These are phyloP conservation scores for Centella asiatica DNA, from an alignment of 129 eudicot species.

Conservation along the genomic window DNA sequence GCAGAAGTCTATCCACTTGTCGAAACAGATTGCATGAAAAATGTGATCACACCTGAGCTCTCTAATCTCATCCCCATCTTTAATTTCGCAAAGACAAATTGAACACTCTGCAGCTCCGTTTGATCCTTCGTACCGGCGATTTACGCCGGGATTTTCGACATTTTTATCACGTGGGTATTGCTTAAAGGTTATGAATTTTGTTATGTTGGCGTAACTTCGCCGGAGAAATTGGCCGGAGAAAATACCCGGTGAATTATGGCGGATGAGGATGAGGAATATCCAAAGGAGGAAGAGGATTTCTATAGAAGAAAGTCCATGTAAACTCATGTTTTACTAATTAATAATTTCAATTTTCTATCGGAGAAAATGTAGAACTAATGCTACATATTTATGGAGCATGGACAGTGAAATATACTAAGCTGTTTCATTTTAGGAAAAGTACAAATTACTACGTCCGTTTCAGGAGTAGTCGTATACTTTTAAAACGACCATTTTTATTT, in stretches of 20 bases:
- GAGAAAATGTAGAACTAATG: too few species aligned
- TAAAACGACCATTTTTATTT: too few species aligned
- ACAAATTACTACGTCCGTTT: too few species aligned
- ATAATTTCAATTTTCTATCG: too few species aligned
- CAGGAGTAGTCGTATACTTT: too few species aligned
- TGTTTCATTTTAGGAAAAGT: too few species aligned
- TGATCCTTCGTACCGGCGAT: neutral
- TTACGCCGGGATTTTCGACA: neutral
- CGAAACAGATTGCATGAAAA: conserved; percentile 14
- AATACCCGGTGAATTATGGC: neutral
- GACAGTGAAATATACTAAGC: too few species aligned
- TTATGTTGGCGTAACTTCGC: neutral
- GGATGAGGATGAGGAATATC: neutral
- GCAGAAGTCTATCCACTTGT: neutral
- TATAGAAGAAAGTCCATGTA: neutral
- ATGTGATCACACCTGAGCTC: conserved; percentile 21
- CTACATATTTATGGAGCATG: too few species aligned
- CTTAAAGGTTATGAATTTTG: neutral
- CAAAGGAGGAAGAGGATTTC: neutral
- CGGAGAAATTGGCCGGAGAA: neutral
- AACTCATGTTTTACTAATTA: neutral
- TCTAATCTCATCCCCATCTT: conserved; percentile 16
- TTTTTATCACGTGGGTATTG: too few species aligned
- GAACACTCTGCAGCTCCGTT: conserved; percentile 14
- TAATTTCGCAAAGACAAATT: conserved; percentile 17